Evolutionary conservation across 208 protist genomes (phyloP).

Genomic region (Trypanosoma boissoni): DNA sequence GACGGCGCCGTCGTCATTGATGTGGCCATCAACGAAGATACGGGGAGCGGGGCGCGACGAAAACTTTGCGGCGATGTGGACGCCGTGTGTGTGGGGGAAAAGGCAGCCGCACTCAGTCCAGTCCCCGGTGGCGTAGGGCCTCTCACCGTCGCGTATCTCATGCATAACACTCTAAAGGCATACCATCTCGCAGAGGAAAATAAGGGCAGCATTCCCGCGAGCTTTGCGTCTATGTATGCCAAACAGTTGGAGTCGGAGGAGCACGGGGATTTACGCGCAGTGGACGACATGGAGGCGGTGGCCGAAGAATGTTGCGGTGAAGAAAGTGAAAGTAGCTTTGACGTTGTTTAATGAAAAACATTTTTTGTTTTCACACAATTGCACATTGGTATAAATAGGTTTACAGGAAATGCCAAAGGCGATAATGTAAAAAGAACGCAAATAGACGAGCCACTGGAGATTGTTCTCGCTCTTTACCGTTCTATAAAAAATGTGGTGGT

Average conservation of each 20-base stretch:
- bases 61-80: conserved; percentile 81
- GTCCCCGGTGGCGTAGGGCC: conserved; percentile 97
- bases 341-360: conserved; percentile 32
- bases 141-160: conserved; percentile 92
- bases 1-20: conserved; percentile 94
- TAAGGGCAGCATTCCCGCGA: conserved; percentile 35
- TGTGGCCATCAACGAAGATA: conserved; percentile 93
- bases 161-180: conserved; percentile 88
- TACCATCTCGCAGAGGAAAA: conserved; percentile 41
- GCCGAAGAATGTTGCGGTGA: no score
- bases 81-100: conserved; percentile 51
- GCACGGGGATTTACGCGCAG: no score
- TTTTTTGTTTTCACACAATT: no score
- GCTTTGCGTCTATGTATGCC: background rate
- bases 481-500: no score
- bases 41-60: background rate
- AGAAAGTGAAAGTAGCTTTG: conserved; percentile 39
- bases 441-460: no score
- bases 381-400: no score
- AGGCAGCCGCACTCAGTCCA: conserved; percentile 88
- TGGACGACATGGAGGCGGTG: no score
- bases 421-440: no score
- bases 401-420: no score
- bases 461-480: no score
- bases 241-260: background rate